These are phyloP conservation scores for Ramichloridium luteum DNA, from an alignment of 2,329 filamentous ascomycete species.

Conservation along the genomic window DNA sequence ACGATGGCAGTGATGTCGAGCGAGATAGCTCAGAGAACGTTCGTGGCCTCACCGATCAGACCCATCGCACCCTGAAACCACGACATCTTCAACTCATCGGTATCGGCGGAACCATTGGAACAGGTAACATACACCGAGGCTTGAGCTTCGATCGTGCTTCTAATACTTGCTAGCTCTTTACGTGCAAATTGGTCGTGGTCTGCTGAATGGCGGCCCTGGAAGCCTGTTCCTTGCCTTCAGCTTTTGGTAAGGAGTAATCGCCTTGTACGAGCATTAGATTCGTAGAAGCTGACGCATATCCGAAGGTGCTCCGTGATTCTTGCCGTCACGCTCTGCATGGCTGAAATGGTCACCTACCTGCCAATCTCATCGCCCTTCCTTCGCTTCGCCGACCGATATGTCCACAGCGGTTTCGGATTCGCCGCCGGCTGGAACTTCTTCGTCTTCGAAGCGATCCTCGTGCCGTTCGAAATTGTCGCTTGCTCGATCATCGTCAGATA, in stretches of 20 bases:
- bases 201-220: conserved; percentile 36
- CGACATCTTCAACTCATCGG: conserved; percentile 38
- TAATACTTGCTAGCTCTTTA: conserved; percentile 31
- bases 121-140: no score
- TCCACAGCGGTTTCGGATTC: conserved; percentile 57
- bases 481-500: conserved; percentile 44
- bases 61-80: conserved; percentile 33
- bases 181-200: conserved; percentile 34
- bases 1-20: conserved; percentile 12
- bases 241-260: conserved; percentile 31
- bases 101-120: conserved; percentile 33
- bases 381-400: conserved; percentile 61
- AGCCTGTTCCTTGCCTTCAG: conserved; percentile 36
- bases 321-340: conserved; percentile 35
- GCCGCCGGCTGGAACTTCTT: conserved; percentile 23
- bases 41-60: conserved; percentile 20
- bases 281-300: no score
- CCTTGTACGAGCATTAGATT: no score
- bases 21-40: conserved; percentile 13
- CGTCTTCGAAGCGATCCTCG: conserved; percentile 18
- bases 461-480: background rate
- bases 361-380: conserved; percentile 71
- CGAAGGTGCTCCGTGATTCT: conserved; percentile 14
- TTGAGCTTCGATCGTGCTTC: no score
- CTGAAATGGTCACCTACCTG: conserved; percentile 66